phyloP scores from a whole-genome alignment of 2,329 filamentous ascomycete species.

The Pestalotiopsis fici region DNA sequence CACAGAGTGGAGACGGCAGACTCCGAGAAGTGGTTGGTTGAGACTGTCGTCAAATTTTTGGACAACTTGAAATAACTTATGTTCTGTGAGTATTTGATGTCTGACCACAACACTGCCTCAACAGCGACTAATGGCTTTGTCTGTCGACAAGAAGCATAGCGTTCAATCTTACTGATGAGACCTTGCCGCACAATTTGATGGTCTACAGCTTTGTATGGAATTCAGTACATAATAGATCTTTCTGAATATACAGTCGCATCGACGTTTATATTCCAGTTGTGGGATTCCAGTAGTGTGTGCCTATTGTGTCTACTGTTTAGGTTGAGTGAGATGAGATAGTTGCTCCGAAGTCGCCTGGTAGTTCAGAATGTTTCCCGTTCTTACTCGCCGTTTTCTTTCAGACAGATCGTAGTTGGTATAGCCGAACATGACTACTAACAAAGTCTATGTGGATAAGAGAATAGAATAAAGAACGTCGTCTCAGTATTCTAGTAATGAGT shows the following conservation, averaged over 20 bases:
- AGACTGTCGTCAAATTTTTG: conserved; percentile 49
- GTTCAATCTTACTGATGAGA: neutral
- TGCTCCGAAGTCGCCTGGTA: neutral
- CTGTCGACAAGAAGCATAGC: neutral
- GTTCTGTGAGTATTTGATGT: neutral
- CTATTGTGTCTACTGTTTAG: too few species aligned
- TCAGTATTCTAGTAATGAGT: neutral
- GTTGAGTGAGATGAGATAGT: too few species aligned
- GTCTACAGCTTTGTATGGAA: too few species aligned
- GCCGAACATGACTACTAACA: neutral
- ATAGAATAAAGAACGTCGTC: neutral
- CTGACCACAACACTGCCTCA: neutral
- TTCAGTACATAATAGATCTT: too few species aligned
- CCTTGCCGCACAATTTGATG: too few species aligned
- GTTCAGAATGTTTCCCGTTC: neutral
- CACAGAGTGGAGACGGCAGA: conserved; percentile 50
- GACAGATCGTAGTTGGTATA: neutral
- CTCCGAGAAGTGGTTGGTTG: conserved; percentile 50
- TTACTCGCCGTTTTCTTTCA: neutral
- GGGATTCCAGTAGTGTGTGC: too few species aligned
- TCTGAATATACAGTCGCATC: too few species aligned
- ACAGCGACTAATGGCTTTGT: neutral
- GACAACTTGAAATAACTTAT: conserved; percentile 9
- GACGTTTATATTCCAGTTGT: too few species aligned
- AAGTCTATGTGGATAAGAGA: neutral